These are phyloP conservation scores for Fraxinus dipetala DNA, from an alignment of 305 asterid species.

Conservation along the genomic window DNA sequence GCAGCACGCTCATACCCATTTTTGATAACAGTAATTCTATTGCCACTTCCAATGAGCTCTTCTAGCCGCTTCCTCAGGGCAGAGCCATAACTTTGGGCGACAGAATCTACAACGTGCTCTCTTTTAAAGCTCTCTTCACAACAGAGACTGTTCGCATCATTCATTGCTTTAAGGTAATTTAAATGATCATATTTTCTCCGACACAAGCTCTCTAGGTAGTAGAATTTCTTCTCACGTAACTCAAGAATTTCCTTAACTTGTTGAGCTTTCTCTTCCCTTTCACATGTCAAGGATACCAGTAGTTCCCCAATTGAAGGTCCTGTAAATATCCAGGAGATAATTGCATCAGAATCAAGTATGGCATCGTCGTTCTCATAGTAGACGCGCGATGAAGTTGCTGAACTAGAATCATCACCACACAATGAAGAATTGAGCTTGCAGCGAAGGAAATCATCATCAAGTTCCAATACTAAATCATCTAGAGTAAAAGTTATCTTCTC, in stretches of 20 bases:
- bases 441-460: conserved; percentile 64
- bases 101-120: conserved; percentile 36
- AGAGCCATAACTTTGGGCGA: conserved; percentile 60
- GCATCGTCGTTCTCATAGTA: conserved; percentile 38
- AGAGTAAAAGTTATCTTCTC: conserved; percentile 65
- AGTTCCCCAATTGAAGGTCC: conserved; percentile 76
- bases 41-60: conserved; percentile 60
- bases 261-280: conserved; percentile 65
- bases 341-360: conserved; percentile 64
- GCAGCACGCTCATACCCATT: conserved; percentile 78
- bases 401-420: conserved; percentile 22
- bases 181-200: conserved; percentile 78
- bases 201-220: conserved; percentile 67
- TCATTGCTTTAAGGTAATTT: conserved; percentile 79
- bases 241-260: conserved; percentile 69
- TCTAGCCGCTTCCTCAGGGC: conserved; percentile 67
- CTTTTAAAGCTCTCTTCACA: conserved; percentile 76
- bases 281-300: conserved; percentile 54
- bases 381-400: conserved; percentile 33
- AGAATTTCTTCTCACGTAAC: conserved; percentile 76
- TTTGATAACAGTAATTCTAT: conserved; percentile 39
- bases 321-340: conserved; percentile 78
- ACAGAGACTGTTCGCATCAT: conserved; percentile 70
- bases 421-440: conserved; percentile 34
- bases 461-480: conserved; percentile 58